Evolutionary conservation across 2,329 filamentous ascomycete species (phyloP).

Genomic region (Thelonectria discophora): DNA sequence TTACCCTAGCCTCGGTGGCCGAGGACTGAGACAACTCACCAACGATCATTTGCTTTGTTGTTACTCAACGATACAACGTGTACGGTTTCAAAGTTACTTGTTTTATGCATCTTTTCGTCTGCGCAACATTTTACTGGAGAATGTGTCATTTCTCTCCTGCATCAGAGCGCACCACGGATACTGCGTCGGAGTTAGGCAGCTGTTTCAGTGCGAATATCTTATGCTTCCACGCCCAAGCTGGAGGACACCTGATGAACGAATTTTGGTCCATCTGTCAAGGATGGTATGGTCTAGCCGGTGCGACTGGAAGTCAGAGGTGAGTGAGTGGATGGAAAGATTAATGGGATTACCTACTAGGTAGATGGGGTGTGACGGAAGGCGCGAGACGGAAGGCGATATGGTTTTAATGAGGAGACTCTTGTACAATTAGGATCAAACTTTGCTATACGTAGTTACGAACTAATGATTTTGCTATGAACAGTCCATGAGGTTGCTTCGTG

Average conservation of each 20-base stretch:
- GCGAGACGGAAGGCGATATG: constrained; percentile 4
- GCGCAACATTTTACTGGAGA: not conserved
- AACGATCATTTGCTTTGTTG: constrained; percentile 44
- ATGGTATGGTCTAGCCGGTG: not conserved
- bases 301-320: not conserved
- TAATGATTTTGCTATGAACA: constrained; percentile 1
- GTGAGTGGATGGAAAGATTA: not conserved
- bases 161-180: not conserved
- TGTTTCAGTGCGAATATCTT: constrained; percentile 36
- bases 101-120: constrained; percentile 24
- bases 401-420: constrained; percentile 8
- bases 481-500: not conserved
- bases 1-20: not conserved
- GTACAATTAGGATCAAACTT: constrained; percentile 16
- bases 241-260: not conserved
- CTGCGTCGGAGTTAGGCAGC: constrained; percentile 12
- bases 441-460: constrained; percentile 5
- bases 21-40: constrained; percentile 13
- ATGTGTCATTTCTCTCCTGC: constrained; percentile 2
- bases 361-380: constrained; percentile 2
- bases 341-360: not conserved
- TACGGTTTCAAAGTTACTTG: constrained; percentile 37
- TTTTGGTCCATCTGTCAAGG: not conserved
- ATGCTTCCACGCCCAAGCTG: constrained; percentile 34
- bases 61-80: constrained; percentile 41